phyloP scores from a whole-genome alignment of 805 yeast genomes.

The Candida manassasensis region DNA sequence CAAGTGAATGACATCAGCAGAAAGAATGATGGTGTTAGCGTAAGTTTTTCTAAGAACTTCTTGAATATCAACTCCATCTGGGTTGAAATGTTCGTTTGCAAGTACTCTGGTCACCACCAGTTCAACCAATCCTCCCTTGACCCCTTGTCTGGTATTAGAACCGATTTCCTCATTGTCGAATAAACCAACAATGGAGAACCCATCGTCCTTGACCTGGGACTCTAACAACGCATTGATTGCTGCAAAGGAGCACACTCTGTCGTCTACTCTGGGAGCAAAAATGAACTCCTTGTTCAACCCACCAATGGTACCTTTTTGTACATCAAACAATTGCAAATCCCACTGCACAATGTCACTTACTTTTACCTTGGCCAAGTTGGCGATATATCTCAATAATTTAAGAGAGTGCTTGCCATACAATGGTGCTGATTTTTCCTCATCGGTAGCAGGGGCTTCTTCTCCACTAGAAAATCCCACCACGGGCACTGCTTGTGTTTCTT shows the following conservation, averaged over 20 bases:
- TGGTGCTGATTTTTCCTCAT: constrained; percentile 59
- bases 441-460: constrained; percentile 46
- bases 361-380: constrained; percentile 52
- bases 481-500: constrained; percentile 75
- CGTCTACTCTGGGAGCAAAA: constrained; percentile 81
- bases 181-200: constrained; percentile 57
- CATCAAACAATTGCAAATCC: constrained; percentile 77
- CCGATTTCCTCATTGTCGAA: constrained; percentile 86
- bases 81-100: constrained; percentile 21
- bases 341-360: constrained; percentile 62
- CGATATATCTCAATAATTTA: constrained; percentile 61
- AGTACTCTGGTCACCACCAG: constrained; percentile 55
- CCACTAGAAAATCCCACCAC: constrained; percentile 56
- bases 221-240: constrained; percentile 53
- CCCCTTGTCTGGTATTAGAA: constrained; percentile 75
- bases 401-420: constrained; percentile 66
- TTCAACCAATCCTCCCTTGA: constrained; percentile 71
- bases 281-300: constrained; percentile 75
- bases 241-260: constrained; percentile 74
- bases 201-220: constrained; percentile 20
- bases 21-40: constrained; percentile 74
- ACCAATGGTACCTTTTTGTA: constrained; percentile 73
- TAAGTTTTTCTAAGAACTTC: constrained; percentile 39
- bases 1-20: constrained; percentile 83
- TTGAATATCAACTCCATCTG: constrained; percentile 14